phyloP scores from a whole-genome alignment of 2,329 filamentous ascomycete genomes.

The Colletotrichum ledebouriae region DNA sequence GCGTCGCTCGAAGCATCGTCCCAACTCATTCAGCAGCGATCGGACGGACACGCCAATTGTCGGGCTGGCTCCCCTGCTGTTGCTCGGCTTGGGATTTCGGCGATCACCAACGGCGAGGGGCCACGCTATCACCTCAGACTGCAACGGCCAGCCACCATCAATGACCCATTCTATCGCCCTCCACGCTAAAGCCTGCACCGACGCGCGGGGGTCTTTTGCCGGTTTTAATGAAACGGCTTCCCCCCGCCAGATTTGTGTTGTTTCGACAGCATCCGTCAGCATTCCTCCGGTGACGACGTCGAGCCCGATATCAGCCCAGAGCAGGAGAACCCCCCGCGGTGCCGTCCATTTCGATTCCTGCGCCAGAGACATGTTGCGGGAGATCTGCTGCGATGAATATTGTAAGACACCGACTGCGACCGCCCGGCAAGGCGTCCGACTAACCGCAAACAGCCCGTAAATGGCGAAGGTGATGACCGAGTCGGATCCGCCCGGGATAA shows the following conservation, averaged over 20 bases:
- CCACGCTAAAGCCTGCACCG: slow-evolving; percentile 23
- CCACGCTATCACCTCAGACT: slow-evolving; percentile 2
- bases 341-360: background rate
- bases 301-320: background rate
- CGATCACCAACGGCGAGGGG: background rate
- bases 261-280: slow-evolving; percentile 17
- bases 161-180: slow-evolving; percentile 8
- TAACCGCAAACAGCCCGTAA: slow-evolving; percentile 28
- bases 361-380: slow-evolving; percentile 21
- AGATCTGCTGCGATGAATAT: slow-evolving; percentile 16
- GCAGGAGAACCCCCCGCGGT: background rate
- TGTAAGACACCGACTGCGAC: slow-evolving; percentile 6
- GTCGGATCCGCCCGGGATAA: slow-evolving; percentile 60
- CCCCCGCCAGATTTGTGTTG: slow-evolving; percentile 15
- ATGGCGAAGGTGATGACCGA: slow-evolving; percentile 52
- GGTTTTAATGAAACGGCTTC: slow-evolving; percentile 15
- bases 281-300: slow-evolving; percentile 6
- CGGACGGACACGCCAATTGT: background rate
- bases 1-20: slow-evolving; percentile 4
- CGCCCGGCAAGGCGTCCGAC: slow-evolving; percentile 2
- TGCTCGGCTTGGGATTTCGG: background rate
- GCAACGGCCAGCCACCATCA: slow-evolving; percentile 27
- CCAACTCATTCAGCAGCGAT: slow-evolving; percentile 9
- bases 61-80: background rate
- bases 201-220: slow-evolving; percentile 4